Conservation (phyloP, 768 basidiomycete genomes). For the Rhodotorula babjevae region DNA sequence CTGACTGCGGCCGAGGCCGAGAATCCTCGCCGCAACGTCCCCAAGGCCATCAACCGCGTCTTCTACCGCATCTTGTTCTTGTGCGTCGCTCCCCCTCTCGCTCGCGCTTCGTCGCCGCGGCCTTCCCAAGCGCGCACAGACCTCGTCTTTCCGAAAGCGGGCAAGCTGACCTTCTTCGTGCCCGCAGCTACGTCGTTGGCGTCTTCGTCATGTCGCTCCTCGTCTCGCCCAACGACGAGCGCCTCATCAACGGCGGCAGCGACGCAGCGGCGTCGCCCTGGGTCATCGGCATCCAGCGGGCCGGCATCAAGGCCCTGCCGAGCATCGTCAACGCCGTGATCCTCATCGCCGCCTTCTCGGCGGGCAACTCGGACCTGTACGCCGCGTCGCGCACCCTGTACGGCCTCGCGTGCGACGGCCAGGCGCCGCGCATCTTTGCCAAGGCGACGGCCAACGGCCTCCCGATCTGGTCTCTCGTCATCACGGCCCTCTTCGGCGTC, state of each 20-base stretch:
- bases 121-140: too few relatives aligned
- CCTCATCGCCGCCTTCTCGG: conserved; percentile 73
- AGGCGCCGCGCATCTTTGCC: conserved; percentile 75
- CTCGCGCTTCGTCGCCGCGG: too few relatives aligned
- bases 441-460: conserved; percentile 62
- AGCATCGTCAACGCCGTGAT: conserved; percentile 59
- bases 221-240: conserved; percentile 67
- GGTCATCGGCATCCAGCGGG: conserved; percentile 53
- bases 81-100: too few relatives aligned
- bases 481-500: conserved; percentile 59
- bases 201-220: conserved; percentile 63
- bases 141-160: too few relatives aligned
- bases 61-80: conserved; percentile 78
- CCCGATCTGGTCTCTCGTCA: conserved; percentile 67
- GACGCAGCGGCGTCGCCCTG: conserved; percentile 53
- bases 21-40: conserved; percentile 56
- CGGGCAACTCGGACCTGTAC: conserved; percentile 62
- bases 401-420: conserved; percentile 70
- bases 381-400: conserved; percentile 74
- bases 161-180: too few relatives aligned
- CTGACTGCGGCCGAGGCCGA: conserved; percentile 51
- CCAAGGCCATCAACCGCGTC: conserved; percentile 64
- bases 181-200: conserved; percentile 44
- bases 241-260: conserved; percentile 43
- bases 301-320: conserved; percentile 82